phyloP scores from a whole-genome alignment of 352 stramenopile species.

The Pythium plurisporium region DNA sequence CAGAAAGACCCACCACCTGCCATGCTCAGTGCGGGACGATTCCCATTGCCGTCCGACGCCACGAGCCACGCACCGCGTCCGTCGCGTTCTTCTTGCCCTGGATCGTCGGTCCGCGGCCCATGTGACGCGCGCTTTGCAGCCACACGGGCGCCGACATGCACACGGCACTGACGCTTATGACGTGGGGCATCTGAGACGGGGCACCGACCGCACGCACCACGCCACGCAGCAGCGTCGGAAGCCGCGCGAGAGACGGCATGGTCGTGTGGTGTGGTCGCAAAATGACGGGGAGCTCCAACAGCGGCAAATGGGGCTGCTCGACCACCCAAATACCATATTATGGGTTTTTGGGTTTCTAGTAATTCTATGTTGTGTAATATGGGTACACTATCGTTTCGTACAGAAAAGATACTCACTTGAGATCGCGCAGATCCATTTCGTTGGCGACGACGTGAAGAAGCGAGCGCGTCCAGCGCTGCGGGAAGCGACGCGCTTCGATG shows the following conservation, averaged over 20 bases:
- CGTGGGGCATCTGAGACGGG: slow-evolving; percentile 1
- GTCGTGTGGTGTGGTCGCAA: slow-evolving; percentile 1
- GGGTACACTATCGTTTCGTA: neutral
- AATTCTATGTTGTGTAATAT: neutral
- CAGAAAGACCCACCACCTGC: neutral
- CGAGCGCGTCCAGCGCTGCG: slow-evolving; percentile 9
- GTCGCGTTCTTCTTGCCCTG: slow-evolving; percentile 78
- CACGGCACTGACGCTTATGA: slow-evolving; percentile 5
- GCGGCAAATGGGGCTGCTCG: neutral
- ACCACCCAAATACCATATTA: neutral
- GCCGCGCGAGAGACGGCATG: neutral
- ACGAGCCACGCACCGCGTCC: slow-evolving; percentile 45
- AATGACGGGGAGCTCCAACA: neutral
- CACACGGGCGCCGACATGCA: slow-evolving; percentile 18
- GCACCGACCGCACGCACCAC: neutral
- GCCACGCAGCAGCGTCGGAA: slow-evolving; percentile 6
- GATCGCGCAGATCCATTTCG: slow-evolving; percentile 7
- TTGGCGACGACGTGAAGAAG: slow-evolving; percentile 13
- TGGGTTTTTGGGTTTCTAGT: neutral
- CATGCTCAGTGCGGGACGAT: no score
- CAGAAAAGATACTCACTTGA: neutral
- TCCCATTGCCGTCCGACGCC: no score
- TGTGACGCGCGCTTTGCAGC: slow-evolving; percentile 50
- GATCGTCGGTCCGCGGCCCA: slow-evolving; percentile 80
- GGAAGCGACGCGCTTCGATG: slow-evolving; percentile 5